Evolutionary conservation across 1,139 yeast genomes (phyloP), one percentile per base, ranked within the genome.

Genomic region (Blastobotrys capitulatus): DNA sequence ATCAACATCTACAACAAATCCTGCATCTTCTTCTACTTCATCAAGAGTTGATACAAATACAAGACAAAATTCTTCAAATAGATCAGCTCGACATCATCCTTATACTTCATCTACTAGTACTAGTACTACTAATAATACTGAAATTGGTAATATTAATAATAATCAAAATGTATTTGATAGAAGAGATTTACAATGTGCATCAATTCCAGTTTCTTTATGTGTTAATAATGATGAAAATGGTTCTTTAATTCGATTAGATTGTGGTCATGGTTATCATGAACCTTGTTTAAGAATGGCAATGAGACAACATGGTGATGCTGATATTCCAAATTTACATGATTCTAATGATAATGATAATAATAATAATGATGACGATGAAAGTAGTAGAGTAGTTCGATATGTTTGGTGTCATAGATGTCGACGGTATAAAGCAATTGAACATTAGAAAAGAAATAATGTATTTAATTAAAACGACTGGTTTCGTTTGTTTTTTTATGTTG

Each of bases 391-490:
- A 9, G 44, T 54, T 13, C 29, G 57, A 26, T 56, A 56, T 20
- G 61, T 60, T 12, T 63, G 67, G 66, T 63, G 67, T 43, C 54
- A 54, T 48, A 47, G 62, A 25, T 63, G 67, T 50, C 55, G 65
- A 18, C 56, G 65, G 32, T 61, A 61, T 47, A 57, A 50, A 49
- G 34, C 29, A n/a, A 19, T 42, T 18, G 45, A 42, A 19, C 32
- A 22, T 22, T 39, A 39, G 22, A 12, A n/a, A n/a, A n/a, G n/a
- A n/a, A n/a, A n/a, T n/a, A n/a, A n/a, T n/a, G n/a, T n/a, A n/a
- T n/a, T n/a, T n/a, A n/a, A n/a, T n/a, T n/a, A n/a, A n/a, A n/a
- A n/a, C n/a, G n/a, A n/a, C n/a, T n/a, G n/a, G n/a, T n/a, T n/a
- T n/a, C n/a, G n/a, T n/a, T n/a, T n/a, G n/a, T n/a, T n/a, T n/a